Conservation (phyloP, 176 grass and related monocot species). For the Carex myosuroides region DNA sequence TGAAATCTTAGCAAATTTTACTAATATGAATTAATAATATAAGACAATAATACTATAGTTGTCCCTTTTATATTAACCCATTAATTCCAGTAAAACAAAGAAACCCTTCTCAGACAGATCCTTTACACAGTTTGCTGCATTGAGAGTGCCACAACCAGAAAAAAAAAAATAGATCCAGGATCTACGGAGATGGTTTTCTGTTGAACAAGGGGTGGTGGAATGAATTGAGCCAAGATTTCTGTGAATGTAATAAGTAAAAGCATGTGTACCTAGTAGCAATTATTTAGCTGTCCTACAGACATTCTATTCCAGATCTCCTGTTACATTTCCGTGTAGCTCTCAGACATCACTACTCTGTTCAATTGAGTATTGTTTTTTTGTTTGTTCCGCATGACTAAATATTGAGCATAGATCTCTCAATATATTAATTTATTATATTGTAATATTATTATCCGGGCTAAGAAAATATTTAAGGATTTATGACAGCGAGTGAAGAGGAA, state of each 20-base stretch:
- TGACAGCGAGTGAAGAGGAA: no score
- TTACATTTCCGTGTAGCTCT: background rate
- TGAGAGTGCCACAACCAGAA: background rate
- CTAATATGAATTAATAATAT: background rate
- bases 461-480: no score
- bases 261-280: background rate
- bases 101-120: background rate
- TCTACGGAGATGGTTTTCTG: slow-evolving; percentile 1
- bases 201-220: background rate
- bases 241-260: slow-evolving; percentile 12
- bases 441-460: no score
- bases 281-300: background rate
- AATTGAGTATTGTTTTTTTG: background rate
- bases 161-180: background rate
- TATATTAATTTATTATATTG: no score
- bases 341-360: background rate
- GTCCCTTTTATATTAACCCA: background rate
- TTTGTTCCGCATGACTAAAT: no score
- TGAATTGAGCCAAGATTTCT: background rate
- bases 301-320: background rate
- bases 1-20: background rate
- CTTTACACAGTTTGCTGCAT: background rate
- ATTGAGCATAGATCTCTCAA: no score
- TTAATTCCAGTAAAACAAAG: background rate
- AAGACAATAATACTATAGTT: background rate